Percentiles rank a stretch among this genome's conserved stretches.
Conservation (phyloP, 352 stramenopile species). For the Poterioochromonas sp. region DNA sequence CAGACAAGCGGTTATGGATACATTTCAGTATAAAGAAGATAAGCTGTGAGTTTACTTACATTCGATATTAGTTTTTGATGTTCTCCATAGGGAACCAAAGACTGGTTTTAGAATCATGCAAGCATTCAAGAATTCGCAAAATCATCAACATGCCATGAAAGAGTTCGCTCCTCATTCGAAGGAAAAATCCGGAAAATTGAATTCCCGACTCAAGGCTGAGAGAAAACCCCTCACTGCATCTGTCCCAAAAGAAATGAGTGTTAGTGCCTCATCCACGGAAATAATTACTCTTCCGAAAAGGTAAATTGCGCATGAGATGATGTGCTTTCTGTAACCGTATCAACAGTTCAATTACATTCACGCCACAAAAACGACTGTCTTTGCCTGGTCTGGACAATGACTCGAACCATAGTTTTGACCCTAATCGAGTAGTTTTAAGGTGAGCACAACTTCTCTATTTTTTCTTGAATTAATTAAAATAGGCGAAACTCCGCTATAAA, state of each 20-base stretch:
- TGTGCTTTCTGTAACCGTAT: not conserved
- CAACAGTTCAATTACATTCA: not conserved
- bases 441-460: not conserved
- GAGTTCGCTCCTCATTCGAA: not conserved
- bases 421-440: not conserved
- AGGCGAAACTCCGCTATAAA: not conserved
- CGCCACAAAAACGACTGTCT: not conserved
- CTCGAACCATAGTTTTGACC: not conserved
- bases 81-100: too few relatives aligned
- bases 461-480: not conserved
- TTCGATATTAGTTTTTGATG: too few relatives aligned
- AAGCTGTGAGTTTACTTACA: too few relatives aligned
- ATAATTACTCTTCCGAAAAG: not conserved
- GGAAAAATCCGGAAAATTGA: not conserved
- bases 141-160: not conserved
- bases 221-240: not conserved
- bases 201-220: not conserved
- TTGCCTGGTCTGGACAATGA: conserved; percentile 12
- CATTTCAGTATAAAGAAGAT: too few relatives aligned
- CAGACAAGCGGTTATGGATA: not conserved
- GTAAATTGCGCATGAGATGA: not conserved
- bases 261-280: not conserved
- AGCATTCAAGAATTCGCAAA: not conserved
- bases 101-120: not conserved
- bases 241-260: not conserved